Base-by-base conservation (phyloP, 371 early-diverging fungal genomes). In the Mucor circinelloides region DNA sequence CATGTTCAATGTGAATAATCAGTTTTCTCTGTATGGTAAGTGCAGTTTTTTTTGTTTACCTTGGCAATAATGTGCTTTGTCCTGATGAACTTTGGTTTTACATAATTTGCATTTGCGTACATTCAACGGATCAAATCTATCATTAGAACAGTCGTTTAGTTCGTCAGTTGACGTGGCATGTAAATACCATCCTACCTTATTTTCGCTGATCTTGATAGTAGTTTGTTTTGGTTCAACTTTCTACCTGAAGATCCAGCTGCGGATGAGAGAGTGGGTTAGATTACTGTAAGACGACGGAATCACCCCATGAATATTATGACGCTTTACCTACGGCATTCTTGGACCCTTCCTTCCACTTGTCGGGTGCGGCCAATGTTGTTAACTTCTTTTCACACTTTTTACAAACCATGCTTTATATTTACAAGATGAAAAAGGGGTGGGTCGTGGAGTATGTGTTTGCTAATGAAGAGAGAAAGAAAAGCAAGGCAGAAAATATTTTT, bases 331-430 rank as follows among this genome's bases (percentile, higher is more conserved):
- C 63, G 25, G 81, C 69, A 61, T 89, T 91, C 38, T 81, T 77
- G 4, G 90, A 82, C 3, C 90, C 92, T 44, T 89, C 90, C 60
- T 89, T 90, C 90, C 90, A 91, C 56, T 84, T 87, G 65, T 88
- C 88, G 8, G 89, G 88, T 52, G 86, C 84, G 44, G 87, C 85
- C 32, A 90, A 76, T 59, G 81, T 82, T 8, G 81, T 74, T 19
- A 90, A 72, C 64, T 92, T 92, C 80, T 89, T 89, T 81, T 92
- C 90, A 70, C 91, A 89, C 70, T 84, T 88, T 46, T 71, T 76
- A 64, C 87, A 89, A 6, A 89, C 89, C 89, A 89, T 89, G n/a
- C 7, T 61, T 21, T 54, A 36, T 44, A 23, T 38, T 30, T 46
- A 56, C 19, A 32, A 19, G 31, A 60, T 40, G 38, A 54, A 44